phyloP scores from a whole-genome alignment of 495 filamentous ascomycete species.

The Aspergillus nidulans region DNA sequence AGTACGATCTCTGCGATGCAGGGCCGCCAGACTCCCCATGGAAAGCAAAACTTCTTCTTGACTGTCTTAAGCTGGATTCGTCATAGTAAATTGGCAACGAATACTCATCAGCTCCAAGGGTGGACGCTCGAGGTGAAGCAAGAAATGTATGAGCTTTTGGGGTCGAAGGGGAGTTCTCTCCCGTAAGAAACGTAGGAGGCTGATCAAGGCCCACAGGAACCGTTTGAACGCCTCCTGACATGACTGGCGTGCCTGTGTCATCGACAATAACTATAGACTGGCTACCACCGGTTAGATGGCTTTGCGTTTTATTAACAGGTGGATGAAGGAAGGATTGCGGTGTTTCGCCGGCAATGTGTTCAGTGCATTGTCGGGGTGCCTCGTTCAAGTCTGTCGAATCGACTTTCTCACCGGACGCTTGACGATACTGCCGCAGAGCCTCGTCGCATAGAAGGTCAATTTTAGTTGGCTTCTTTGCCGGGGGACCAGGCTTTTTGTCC shows the following conservation, averaged over 20 bases:
- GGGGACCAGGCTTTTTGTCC: constrained; percentile 36
- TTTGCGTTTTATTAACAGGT: constrained; percentile 34
- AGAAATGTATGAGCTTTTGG: constrained; percentile 19
- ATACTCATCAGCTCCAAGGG: constrained; percentile 25
- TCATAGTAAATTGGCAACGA: constrained; percentile 35
- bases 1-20: constrained; percentile 30
- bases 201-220: constrained; percentile 4
- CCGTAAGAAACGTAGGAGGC: constrained; percentile 11
- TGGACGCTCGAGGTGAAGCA: constrained; percentile 23
- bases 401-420: constrained; percentile 17
- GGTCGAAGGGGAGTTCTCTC: constrained; percentile 11
- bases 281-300: constrained; percentile 70
- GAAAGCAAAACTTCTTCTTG: constrained; percentile 12
- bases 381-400: constrained; percentile 6
- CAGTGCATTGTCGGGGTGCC: constrained; percentile 1
- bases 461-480: constrained; percentile 35
- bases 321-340: constrained; percentile 8
- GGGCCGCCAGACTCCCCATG: constrained; percentile 17
- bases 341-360: background rate
- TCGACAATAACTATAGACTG: constrained; percentile 88
- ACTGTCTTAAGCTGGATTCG: constrained; percentile 14
- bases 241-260: constrained; percentile 38
- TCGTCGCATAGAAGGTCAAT: constrained; percentile 80
- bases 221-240: constrained; percentile 33
- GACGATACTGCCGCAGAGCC: constrained; percentile 60